phyloP scores from a whole-genome alignment of 768 basidiomycete genomes.

The Chiua virens region DNA sequence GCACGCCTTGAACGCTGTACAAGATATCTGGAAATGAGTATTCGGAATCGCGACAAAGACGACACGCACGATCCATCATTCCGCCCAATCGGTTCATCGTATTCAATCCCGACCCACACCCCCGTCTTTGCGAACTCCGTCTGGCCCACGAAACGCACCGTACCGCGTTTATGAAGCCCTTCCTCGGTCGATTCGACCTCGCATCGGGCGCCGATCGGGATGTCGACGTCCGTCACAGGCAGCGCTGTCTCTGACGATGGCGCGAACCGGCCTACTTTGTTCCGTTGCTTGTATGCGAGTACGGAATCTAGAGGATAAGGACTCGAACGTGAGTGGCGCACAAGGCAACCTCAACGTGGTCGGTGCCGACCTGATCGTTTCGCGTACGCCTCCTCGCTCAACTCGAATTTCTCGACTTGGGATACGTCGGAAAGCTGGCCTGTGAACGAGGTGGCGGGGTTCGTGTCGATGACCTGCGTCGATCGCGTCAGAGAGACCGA shows the following conservation, averaged over 20 bases:
- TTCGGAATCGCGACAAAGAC: background rate
- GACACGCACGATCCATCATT: slow-evolving; percentile 87
- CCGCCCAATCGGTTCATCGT: slow-evolving; percentile 95
- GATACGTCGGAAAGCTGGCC: slow-evolving; percentile 85
- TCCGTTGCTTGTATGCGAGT: slow-evolving; percentile 79
- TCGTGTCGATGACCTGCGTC: slow-evolving; percentile 55
- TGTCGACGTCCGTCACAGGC: slow-evolving; percentile 39
- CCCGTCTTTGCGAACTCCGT: slow-evolving; percentile 70
- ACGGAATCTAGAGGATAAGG: slow-evolving; percentile 65
- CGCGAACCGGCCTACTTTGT: slow-evolving; percentile 90
- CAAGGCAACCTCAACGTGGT: background rate
- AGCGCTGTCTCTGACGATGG: slow-evolving; percentile 41
- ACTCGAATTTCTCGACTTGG: slow-evolving; percentile 90
- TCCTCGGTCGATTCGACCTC: slow-evolving; percentile 74
- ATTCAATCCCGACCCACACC: slow-evolving; percentile 89
- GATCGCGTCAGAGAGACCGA: background rate
- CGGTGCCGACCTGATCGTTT: slow-evolving; percentile 66
- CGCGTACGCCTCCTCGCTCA: slow-evolving; percentile 80
- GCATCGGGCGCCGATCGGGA: slow-evolving; percentile 74
- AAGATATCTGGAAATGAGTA: background rate
- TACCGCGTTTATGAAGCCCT: slow-evolving; percentile 75
- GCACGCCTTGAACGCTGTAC: slow-evolving; percentile 73
- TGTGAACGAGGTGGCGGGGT: slow-evolving; percentile 73
- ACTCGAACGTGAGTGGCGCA: slow-evolving; percentile 5
- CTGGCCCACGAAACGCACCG: slow-evolving; percentile 79